These are phyloP conservation scores for Gaeumannomyces tritici DNA, from an alignment of 2,329 filamentous ascomycete genomes.

Conservation along the genomic window DNA sequence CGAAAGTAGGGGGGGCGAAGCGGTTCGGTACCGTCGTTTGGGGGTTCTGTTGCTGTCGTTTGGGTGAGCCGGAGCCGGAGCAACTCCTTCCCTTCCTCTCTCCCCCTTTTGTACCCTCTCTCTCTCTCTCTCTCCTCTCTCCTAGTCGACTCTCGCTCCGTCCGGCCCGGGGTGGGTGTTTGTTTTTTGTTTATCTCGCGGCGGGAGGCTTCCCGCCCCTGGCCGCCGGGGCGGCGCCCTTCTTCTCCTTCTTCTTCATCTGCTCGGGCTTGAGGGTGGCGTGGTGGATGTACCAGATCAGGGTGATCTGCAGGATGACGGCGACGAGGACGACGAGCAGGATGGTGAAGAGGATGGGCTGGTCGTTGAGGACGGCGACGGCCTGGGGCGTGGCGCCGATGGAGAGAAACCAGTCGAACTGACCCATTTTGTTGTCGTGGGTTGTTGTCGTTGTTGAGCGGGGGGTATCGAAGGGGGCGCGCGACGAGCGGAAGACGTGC, in stretches of 20 bases:
- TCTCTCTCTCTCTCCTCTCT: neutral
- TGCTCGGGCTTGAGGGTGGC: constrained; percentile 53
- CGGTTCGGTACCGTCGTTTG: neutral
- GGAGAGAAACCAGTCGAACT: constrained; percentile 46
- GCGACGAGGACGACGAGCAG: constrained; percentile 44
- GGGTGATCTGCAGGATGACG: constrained; percentile 32
- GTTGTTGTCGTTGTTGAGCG: constrained; percentile 15
- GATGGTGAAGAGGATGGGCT: constrained; percentile 48
- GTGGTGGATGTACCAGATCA: constrained; percentile 50
- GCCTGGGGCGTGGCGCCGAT: constrained; percentile 50
- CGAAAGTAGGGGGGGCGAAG: neutral
- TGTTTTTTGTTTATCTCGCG: constrained; percentile 6
- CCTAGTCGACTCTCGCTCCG: too few relatives aligned
- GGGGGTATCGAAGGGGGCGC: constrained; percentile 4
- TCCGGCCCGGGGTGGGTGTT: too few relatives aligned
- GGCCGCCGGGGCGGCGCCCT: constrained; percentile 3
- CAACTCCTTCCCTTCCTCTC: too few relatives aligned
- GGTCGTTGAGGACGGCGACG: constrained; percentile 51
- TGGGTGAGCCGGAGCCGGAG: too few relatives aligned
- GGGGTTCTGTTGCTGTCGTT: neutral
- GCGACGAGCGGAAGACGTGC: neutral
- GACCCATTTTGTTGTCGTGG: constrained; percentile 18
- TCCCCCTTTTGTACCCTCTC: neutral
- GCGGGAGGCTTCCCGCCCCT: constrained; percentile 6
- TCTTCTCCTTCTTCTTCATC: constrained; percentile 41